Conservation (phyloP, 2,329 filamentous ascomycete genomes). For the Talaromyces islandicus region DNA sequence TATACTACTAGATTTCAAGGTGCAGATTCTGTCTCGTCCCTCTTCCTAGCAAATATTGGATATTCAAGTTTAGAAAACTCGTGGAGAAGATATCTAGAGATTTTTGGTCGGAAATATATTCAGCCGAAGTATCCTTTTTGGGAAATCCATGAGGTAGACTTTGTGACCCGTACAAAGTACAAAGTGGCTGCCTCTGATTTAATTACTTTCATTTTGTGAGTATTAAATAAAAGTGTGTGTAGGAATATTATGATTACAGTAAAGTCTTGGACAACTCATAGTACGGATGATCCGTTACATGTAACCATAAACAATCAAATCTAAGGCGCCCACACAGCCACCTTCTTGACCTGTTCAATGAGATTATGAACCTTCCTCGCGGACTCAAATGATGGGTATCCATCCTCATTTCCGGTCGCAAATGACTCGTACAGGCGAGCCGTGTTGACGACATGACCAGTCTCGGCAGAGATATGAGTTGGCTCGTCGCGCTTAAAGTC, state of each 20-base stretch:
- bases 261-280: no score
- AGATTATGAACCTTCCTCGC: constrained; percentile 7
- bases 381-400: constrained; percentile 8
- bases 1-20: no score
- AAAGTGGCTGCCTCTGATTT: not conserved
- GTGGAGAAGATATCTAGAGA: not conserved
- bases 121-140: not conserved
- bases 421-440: constrained; percentile 9
- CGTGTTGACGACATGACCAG: constrained; percentile 1
- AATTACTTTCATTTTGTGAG: not conserved
- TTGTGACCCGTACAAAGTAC: not conserved
- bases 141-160: not conserved
- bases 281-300: not conserved
- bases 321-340: constrained; percentile 9
- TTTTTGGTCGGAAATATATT: not conserved
- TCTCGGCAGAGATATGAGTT: not conserved
- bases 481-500: not conserved
- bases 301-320: not conserved
- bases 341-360: constrained; percentile 5
- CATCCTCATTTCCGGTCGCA: constrained; percentile 3
- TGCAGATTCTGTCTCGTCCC: no score
- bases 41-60: no score
- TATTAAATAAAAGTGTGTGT: not conserved
- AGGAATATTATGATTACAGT: not conserved
- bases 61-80: not conserved